Conservation (phyloP, 345 rosid genomes). For the Eucalyptus paniculata region DNA sequence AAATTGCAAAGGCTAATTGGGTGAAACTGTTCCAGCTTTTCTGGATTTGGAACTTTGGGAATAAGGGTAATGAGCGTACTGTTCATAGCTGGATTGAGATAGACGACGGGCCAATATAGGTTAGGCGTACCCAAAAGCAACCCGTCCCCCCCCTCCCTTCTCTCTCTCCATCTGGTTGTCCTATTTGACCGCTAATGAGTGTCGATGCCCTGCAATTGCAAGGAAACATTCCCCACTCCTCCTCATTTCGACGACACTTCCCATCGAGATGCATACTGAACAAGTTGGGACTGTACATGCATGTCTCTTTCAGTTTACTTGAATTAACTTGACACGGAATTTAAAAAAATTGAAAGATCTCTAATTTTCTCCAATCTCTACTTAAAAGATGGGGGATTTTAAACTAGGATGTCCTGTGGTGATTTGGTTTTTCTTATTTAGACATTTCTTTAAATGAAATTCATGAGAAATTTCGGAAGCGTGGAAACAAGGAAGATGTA, state of each 20-base stretch:
- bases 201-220: not conserved
- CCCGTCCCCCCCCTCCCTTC: not conserved
- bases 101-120: not conserved
- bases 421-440: not conserved
- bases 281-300: not conserved
- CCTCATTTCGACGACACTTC: not conserved
- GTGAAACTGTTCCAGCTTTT: too few relatives aligned
- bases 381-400: not conserved
- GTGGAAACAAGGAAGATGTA: not conserved
- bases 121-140: not conserved
- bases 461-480: not conserved
- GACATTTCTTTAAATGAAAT: not conserved
- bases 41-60: too few relatives aligned
- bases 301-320: not conserved
- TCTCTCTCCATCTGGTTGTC: not conserved
- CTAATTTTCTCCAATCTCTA: not conserved
- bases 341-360: not conserved
- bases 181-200: not conserved
- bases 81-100: too few relatives aligned
- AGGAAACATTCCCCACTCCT: not conserved
- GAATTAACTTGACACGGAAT: not conserved
- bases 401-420: not conserved
- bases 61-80: too few relatives aligned
- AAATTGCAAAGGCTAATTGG: too few relatives aligned
- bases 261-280: not conserved